phyloP scores from a whole-genome alignment of 2,329 filamentous ascomycete genomes.

The Trichophaea hybrida region DNA sequence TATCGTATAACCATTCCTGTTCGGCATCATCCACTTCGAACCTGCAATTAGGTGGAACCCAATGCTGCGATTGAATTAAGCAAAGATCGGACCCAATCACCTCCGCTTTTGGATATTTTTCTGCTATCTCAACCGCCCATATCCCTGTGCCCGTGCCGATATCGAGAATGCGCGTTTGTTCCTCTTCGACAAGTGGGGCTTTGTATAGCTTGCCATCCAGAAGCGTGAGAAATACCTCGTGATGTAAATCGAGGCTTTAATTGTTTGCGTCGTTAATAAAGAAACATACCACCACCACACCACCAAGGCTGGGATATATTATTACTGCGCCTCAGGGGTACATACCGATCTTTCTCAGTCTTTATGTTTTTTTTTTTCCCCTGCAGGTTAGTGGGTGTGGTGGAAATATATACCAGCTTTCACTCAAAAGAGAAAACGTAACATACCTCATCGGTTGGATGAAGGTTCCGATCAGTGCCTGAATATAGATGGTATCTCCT shows the following conservation, averaged over 20 bases:
- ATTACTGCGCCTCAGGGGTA: neutral
- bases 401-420: too few species aligned
- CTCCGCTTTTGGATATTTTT: too few species aligned
- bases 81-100: conserved; percentile 18
- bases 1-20: neutral
- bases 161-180: conserved; percentile 27
- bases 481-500: neutral
- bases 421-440: neutral
- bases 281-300: neutral
- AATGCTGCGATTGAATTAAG: too few species aligned
- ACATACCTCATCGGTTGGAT: neutral
- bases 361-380: neutral
- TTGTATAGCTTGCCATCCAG: conserved; percentile 30
- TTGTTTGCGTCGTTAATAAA: neutral
- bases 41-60: neutral
- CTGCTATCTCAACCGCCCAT: too few species aligned
- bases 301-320: neutral
- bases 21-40: neutral
- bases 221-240: conserved; percentile 38
- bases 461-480: neutral
- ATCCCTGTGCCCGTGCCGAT: too few species aligned
- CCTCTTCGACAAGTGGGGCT: conserved; percentile 32
- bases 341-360: neutral
- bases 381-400: too few species aligned
- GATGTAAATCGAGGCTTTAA: conserved; percentile 31